Percentiles rank a stretch among this genome's conserved stretches.
These are phyloP conservation scores for Vitis hybrid DNA, from an alignment of 177 flowering plant genomes.

Conservation along the genomic window DNA sequence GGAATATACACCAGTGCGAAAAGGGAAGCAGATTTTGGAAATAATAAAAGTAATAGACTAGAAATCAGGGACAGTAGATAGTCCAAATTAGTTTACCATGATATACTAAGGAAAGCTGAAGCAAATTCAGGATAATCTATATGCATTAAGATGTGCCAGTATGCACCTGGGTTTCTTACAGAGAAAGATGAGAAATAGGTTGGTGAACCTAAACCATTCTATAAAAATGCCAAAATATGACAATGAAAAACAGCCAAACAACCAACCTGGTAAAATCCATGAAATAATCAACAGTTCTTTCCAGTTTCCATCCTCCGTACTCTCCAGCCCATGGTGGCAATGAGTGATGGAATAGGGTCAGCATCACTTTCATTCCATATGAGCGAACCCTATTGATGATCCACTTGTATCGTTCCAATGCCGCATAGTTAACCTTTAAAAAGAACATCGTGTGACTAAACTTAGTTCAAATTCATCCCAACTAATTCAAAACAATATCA, in stretches of 20 bases:
- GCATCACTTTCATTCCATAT: constrained; percentile 97
- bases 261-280: constrained; percentile 83
- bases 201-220: too few relatives aligned
- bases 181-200: too few relatives aligned
- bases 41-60: too few relatives aligned
- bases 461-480: not conserved
- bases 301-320: constrained; percentile 97
- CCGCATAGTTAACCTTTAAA: constrained; percentile 84
- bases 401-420: constrained; percentile 91
- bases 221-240: too few relatives aligned
- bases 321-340: constrained; percentile 99
- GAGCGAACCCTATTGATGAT: constrained; percentile 78
- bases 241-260: not conserved
- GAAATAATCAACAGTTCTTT: constrained; percentile 93
- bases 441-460: constrained; percentile 3
- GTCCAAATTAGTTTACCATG: too few relatives aligned
- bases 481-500: not conserved
- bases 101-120: too few relatives aligned
- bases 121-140: too few relatives aligned
- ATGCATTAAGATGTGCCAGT: too few relatives aligned
- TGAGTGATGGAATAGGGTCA: constrained; percentile 96
- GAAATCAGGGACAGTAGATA: too few relatives aligned
- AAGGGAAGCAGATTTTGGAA: too few relatives aligned
- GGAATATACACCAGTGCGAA: too few relatives aligned
- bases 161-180: too few relatives aligned